Evolutionary conservation across 805 yeast genomes (phyloP), one percentile per base, ranked within the genome.

Genomic region (Pichia exigua): DNA sequence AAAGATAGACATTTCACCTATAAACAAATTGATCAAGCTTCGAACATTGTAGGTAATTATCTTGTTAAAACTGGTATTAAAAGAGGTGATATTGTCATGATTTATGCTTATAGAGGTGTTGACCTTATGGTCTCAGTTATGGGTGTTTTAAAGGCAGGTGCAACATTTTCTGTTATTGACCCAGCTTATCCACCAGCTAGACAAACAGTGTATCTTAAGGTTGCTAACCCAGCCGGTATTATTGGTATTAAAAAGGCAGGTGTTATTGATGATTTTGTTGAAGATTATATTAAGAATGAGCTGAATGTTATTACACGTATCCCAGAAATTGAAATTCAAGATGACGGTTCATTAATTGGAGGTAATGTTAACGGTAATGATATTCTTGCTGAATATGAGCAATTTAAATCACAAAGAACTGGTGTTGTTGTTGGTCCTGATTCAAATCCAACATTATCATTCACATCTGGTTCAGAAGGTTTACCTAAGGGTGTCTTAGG

Each of bases 121-220:
- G 99, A 94, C 65, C 74, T 94, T 56, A 88, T 94, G 81, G 88
- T 95, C 43, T 95, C 98, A 7, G 97, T 94, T 18, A 84, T 94
- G 87, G 99, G 98, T 69, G 96, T 90, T 21, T 78, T 94, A 66
- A 94, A 94, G 72, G 98, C 99, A 1, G 99, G 99, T 60, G 98
- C 96, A 18, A 92, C 99, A 0, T 94, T 94, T 67, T 91, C 97
- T 11, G 99, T 94, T 22, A 95, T 94, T 57, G 99, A 94, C 66
- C 99, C 99, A 9, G 98, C 98, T 6, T 94, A 94, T 68, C 99
- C 99, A 43, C 97, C 99, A 18, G 95, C 96, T 11, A 82, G 99
- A 70, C 99, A 94, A 70, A 94, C 88, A 57, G 81, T 94, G 55
- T 94, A 94, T 67, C 75, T 94, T 52, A 82, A 87, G 46, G 99